Evolutionary conservation across 345 rosid species (phyloP), one percentile per base, ranked within the genome.

Genomic region (Populus alba): DNA sequence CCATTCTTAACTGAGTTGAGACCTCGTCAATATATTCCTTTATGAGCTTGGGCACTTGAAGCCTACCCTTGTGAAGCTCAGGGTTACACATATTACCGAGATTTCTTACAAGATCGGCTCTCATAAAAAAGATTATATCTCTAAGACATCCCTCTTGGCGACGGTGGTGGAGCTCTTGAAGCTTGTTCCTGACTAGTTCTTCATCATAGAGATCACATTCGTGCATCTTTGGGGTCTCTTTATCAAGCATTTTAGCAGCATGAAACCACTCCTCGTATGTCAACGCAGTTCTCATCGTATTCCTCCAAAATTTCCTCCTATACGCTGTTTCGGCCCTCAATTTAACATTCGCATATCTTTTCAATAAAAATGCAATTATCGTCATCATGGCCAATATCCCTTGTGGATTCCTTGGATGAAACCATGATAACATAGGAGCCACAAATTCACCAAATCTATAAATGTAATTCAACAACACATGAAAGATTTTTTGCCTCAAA

Each of bases 241-340:
- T 96, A 16, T 96, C 99, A 17, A 94, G 85, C 98, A 96, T 96
- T 89, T 92, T 94, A 69, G 99, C 97, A 70, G 99, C 98, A 82
- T 94, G 99, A 76, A 95, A 90, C 99, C 99, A 96, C 70, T 96
- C 99, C 87, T 96, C 99, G 43, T 92, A 91, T 39, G 98, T 92
- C 85, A 94, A 79, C 6, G 98, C 97, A 7, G 86, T 67, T 29
- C 95, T 89, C 98, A 90, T 96, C 99, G 92, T 88, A 41, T 94
- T 94, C 92, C 98, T 92, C 99, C 99, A 96, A 80, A 96, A 96
- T 57, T 96, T 96, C 88, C 99, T 91, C 74, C 97, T 55, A 70
- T 96, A 96, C 3, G 94, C 99, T 97, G 92, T 90, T 71, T 96
- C 98, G 8, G 99, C 99, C 86, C 88, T 92, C n/a, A 57, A 2